These are phyloP conservation scores for Tillandsia leiboldiana DNA, from an alignment of 176 grass and related monocot species.

Conservation along the genomic window DNA sequence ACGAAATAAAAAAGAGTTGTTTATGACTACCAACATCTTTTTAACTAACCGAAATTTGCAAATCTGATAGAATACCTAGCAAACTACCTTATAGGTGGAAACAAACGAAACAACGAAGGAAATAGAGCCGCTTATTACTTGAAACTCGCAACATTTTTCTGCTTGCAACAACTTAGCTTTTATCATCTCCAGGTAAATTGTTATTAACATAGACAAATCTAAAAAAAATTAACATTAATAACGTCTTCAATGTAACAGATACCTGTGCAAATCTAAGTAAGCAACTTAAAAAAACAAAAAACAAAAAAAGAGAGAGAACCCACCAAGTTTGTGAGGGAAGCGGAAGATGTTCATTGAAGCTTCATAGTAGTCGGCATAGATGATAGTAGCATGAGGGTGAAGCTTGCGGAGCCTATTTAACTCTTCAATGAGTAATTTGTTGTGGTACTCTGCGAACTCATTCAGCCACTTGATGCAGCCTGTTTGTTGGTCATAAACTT, in stretches of 20 bases:
- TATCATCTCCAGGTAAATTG: too few relatives aligned
- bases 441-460: constrained; percentile 69
- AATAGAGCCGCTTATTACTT: too few relatives aligned
- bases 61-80: too few relatives aligned
- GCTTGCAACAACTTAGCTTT: too few relatives aligned
- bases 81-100: too few relatives aligned
- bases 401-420: constrained; percentile 37
- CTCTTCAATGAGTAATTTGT: constrained; percentile 41
- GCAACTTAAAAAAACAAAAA: not conserved
- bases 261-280: not conserved
- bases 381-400: constrained; percentile 43
- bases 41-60: too few relatives aligned
- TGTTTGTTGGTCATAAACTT: constrained; percentile 65
- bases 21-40: too few relatives aligned
- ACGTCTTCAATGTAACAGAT: too few relatives aligned
- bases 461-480: constrained; percentile 84
- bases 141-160: too few relatives aligned
- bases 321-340: constrained; percentile 53
- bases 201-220: too few relatives aligned
- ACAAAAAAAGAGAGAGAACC: not conserved
- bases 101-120: too few relatives aligned
- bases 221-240: not conserved
- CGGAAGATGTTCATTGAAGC: constrained; percentile 55
- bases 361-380: constrained; percentile 72
- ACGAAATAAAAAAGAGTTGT: too few relatives aligned